A percentile compares a stretch with the other conserved stretches of the same genome.
Conservation (phyloP, 2,329 filamentous ascomycete genomes). For the Xylariaceae sp. region DNA sequence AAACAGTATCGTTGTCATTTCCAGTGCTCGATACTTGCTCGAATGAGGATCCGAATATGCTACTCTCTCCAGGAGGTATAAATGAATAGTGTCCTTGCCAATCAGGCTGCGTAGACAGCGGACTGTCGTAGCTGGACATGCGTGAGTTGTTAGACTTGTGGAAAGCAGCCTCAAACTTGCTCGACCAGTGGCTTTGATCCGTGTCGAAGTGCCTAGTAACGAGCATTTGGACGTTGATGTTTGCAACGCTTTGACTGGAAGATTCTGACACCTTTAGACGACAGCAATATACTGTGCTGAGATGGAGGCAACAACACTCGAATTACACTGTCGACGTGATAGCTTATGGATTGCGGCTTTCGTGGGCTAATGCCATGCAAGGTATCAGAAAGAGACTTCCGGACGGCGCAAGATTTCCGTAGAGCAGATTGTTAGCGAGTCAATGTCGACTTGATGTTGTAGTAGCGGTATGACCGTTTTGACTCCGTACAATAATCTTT, state of each 20-base stretch:
- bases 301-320: too few relatives aligned
- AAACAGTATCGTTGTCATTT: slow-evolving; percentile 31
- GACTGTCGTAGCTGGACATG: slow-evolving; percentile 57
- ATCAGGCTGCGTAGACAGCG: slow-evolving; percentile 53
- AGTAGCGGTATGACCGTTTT: too few relatives aligned
- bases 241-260: slow-evolving; percentile 14
- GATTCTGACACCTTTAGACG: slow-evolving; percentile 7
- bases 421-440: too few relatives aligned
- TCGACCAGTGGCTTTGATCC: slow-evolving; percentile 55
- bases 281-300: too few relatives aligned
- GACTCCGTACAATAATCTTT: too few relatives aligned
- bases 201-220: slow-evolving; percentile 53
- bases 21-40: slow-evolving; percentile 39
- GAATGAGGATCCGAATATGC: slow-evolving; percentile 45
- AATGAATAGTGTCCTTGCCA: slow-evolving; percentile 57
- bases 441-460: too few relatives aligned
- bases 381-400: too few relatives aligned
- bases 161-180: slow-evolving; percentile 49
- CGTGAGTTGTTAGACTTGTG: slow-evolving; percentile 48
- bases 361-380: too few relatives aligned
- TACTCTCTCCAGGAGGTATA: slow-evolving; percentile 44
- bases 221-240: slow-evolving; percentile 48
- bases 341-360: too few relatives aligned
- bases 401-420: too few relatives aligned
- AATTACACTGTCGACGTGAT: too few relatives aligned